phyloP scores from a whole-genome alignment of 441 rosid species.

The Euphorbia schlechtendalii region DNA sequence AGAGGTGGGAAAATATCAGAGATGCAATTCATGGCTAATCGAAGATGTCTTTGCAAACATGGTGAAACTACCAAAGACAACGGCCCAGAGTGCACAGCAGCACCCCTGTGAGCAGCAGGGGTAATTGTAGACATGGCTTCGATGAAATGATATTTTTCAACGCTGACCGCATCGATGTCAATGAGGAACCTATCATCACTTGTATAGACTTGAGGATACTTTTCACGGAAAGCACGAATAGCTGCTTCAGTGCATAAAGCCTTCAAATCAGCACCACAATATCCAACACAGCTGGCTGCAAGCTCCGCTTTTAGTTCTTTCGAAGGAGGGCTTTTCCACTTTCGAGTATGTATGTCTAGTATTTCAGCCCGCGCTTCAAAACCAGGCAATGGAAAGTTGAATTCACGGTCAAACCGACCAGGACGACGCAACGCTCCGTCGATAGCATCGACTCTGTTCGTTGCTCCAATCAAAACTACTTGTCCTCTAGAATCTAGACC shows the following conservation, averaged over 20 bases:
- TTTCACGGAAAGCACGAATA: conserved; percentile 97
- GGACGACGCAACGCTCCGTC: conserved; percentile 99
- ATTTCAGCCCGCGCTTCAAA: conserved; percentile 97
- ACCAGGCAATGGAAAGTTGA: conserved; percentile 97
- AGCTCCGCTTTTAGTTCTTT: conserved; percentile 79
- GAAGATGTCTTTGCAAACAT: conserved; percentile 81
- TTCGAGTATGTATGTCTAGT: conserved; percentile 94
- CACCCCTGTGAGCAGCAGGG: conserved; percentile 98
- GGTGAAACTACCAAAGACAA: conserved; percentile 90
- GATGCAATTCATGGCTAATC: conserved; percentile 59
- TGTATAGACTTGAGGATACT: conserved; percentile 98
- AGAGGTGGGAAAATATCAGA: conserved; percentile 76
- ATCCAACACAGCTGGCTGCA: conserved; percentile 98
- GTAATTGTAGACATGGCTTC: conserved; percentile 97
- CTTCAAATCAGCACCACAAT: conserved; percentile 99
- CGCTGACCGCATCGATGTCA: conserved; percentile 88
- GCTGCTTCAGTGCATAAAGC: conserved; percentile 99
- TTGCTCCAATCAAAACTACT: conserved; percentile 99
- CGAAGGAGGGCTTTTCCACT: conserved; percentile 94
- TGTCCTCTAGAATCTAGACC: conserved; percentile 99
- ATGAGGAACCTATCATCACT: conserved; percentile 94
- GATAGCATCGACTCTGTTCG: conserved; percentile 98
- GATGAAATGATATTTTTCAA: conserved; percentile 79
- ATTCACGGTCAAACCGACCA: conserved; percentile 99
- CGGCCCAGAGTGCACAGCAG: conserved; percentile 94